Evolutionary conservation across 2,329 filamentous ascomycete species (phyloP).

Genomic region (Calonectria leucothoes): DNA sequence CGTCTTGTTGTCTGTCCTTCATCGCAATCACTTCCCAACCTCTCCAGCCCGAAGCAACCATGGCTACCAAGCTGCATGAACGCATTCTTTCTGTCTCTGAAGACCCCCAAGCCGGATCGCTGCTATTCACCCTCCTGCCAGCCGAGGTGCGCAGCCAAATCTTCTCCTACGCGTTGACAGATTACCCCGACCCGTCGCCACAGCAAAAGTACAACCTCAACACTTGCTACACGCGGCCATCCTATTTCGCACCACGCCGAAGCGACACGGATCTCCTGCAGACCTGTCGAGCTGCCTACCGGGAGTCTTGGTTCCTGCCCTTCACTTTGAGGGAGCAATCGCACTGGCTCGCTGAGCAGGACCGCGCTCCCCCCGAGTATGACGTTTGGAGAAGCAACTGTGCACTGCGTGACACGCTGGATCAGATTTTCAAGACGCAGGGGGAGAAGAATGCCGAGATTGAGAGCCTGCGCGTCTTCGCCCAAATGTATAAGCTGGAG

Average conservation of each 20-base stretch:
- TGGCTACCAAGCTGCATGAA: background rate
- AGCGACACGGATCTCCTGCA: conserved; percentile 52
- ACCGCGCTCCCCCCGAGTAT: conserved; percentile 47
- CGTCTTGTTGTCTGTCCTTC: no score
- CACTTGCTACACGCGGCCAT: conserved; percentile 54
- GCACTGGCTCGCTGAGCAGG: conserved; percentile 47
- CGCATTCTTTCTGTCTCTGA: background rate
- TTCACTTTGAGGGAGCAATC: conserved; percentile 52
- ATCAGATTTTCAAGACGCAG: conserved; percentile 33
- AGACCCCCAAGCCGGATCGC: conserved; percentile 28
- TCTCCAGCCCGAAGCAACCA: background rate
- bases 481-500: conserved; percentile 55
- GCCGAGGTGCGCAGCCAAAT: conserved; percentile 62
- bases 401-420: conserved; percentile 19
- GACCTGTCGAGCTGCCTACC: conserved; percentile 56
- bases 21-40: background rate
- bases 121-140: conserved; percentile 54
- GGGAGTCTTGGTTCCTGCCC: conserved; percentile 56
- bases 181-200: conserved; percentile 48
- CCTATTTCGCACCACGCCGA: conserved; percentile 50
- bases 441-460: conserved; percentile 41
- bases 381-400: background rate
- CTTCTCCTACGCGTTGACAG: conserved; percentile 54
- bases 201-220: conserved; percentile 38
- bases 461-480: conserved; percentile 52